These are phyloP conservation scores for Ophiostoma piceae DNA, from an alignment of 2,329 filamentous ascomycete species.

Conservation along the genomic window DNA sequence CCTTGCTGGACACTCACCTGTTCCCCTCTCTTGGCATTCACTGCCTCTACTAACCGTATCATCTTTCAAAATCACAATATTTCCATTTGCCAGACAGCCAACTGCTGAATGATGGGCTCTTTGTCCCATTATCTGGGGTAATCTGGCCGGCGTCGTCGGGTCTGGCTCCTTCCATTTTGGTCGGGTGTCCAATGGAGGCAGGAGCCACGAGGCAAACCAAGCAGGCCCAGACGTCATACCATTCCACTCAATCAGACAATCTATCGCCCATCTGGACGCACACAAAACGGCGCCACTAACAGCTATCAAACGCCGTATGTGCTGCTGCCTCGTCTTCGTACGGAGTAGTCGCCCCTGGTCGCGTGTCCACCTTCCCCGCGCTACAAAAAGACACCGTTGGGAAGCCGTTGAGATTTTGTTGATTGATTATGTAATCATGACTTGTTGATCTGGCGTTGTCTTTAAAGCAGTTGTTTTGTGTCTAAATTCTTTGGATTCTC, in stretches of 20 bases:
- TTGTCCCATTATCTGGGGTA: background rate
- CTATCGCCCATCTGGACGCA: background rate
- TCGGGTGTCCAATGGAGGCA: background rate
- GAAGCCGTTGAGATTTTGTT: background rate
- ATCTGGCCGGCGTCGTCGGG: background rate
- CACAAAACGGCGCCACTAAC: background rate
- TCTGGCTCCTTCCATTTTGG: background rate
- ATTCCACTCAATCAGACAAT: background rate
- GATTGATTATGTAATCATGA: no score
- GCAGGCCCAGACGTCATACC: background rate
- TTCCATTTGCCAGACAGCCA: background rate
- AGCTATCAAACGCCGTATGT: background rate
- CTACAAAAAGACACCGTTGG: background rate
- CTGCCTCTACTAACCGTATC: background rate
- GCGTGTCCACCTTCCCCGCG: background rate
- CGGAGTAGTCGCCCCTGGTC: background rate
- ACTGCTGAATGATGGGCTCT: background rate
- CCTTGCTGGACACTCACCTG: background rate
- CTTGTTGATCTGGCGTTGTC: no score
- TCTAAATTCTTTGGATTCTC: no score
- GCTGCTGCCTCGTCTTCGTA: background rate
- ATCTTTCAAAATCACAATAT: background rate
- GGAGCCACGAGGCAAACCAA: background rate
- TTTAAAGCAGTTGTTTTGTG: no score
- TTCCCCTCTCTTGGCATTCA: conserved; percentile 2